Conservation (phyloP, 768 basidiomycete species). For the Leccinum longicurvipes region DNA sequence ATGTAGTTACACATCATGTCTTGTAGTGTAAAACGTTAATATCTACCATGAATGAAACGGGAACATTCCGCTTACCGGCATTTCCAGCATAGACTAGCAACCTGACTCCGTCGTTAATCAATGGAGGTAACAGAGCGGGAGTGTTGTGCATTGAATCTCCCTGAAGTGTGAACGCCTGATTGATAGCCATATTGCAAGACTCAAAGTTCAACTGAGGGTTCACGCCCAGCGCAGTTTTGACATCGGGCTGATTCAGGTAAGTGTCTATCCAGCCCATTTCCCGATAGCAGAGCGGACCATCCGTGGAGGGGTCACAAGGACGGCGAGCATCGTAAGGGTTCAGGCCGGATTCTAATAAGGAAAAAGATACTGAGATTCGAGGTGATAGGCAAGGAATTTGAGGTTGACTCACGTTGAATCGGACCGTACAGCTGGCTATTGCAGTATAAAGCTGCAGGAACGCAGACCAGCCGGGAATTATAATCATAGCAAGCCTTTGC, state of each 20-base stretch:
- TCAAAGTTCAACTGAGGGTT: constrained; percentile 55
- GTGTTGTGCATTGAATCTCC: constrained; percentile 89
- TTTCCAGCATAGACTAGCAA: constrained; percentile 89
- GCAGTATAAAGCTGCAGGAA: constrained; percentile 79
- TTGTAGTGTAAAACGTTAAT: constrained; percentile 23
- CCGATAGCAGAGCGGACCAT: constrained; percentile 72
- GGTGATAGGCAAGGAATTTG: not conserved
- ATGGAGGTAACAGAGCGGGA: constrained; percentile 70
- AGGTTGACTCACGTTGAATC: constrained; percentile 54
- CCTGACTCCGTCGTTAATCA: constrained; percentile 79
- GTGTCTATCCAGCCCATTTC: constrained; percentile 86
- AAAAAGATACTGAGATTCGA: not conserved
- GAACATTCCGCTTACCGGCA: constrained; percentile 48
- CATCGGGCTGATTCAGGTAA: constrained; percentile 76
- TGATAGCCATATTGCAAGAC: constrained; percentile 77
- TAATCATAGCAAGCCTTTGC: constrained; percentile 68
- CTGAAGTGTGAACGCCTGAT: constrained; percentile 73
- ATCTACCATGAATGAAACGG: not conserved
- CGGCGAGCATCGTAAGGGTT: constrained; percentile 89
- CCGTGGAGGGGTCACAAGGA: constrained; percentile 66
- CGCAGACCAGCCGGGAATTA: constrained; percentile 59
- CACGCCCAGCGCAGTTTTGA: constrained; percentile 80
- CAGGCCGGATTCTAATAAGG: constrained; percentile 53
- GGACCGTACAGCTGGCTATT: constrained; percentile 68
- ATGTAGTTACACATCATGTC: constrained; percentile 91